Evolutionary conservation across 1,139 yeast species (phyloP), one percentile per base, ranked within the genome.

Genomic region (Pichia sp.): DNA sequence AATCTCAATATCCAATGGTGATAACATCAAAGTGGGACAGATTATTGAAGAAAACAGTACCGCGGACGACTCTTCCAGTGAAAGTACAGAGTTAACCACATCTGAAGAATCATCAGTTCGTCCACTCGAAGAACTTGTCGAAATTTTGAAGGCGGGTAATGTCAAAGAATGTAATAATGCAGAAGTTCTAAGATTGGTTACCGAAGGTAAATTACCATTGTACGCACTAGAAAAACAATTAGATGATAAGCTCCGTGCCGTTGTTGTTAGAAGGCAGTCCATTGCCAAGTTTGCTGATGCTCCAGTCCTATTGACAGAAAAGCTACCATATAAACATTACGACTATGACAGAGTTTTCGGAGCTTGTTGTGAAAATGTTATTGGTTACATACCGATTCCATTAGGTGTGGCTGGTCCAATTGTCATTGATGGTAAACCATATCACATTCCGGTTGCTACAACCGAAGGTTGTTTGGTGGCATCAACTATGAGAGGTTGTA

Each of bases 401-500:
- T 90, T 93, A 58, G 99, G 99, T 71, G 87, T 95, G 68, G 98
- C 98, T 41, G 99, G 99, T 55, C 99, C 99, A 6, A 74, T 95
- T 69, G 76, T 88, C 56, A 88, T 93, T 66, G 99, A 93, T 71
- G 93, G 91, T 48, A 83, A 80, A 63, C 83, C 95, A 50, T 87
- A 80, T 69, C 96, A 89, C 71, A 84, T 93, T 63, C 99, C 99
- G 50, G 91, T 93, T 96, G 99, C 99, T 41, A 93, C 99, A 33
- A 93, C 99, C 51, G 99, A 93, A 75, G 99, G 99, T 55, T 93
- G 98, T 75, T 79, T 93, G 58, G 97, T 93, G 61, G 99, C 99
- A 1, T 91, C 98, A 16, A 87, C 99, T 14, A 92, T 90, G 96
- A 87, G 99, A 73, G 99, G 99, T 63, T 93, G 99, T 76, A 93